Percentiles rank a stretch among this genome's conserved stretches.
These are phyloP conservation scores for Suillus spraguei DNA, from an alignment of 768 basidiomycete species.

Conservation along the genomic window DNA sequence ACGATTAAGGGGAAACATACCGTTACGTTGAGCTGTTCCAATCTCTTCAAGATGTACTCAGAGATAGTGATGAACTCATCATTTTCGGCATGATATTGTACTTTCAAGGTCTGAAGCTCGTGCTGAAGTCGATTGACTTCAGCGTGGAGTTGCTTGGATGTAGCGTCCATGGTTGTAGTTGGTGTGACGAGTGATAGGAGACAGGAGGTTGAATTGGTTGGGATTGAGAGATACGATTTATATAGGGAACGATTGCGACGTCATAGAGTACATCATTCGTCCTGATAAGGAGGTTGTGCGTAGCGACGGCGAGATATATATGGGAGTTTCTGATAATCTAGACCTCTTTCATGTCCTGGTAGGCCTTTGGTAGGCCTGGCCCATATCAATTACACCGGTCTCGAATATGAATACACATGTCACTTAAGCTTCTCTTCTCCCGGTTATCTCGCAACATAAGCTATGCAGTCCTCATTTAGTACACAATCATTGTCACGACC, in stretches of 20 bases:
- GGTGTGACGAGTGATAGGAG: not conserved
- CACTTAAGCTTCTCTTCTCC: no score
- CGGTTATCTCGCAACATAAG: no score
- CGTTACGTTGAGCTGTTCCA: constrained; percentile 65
- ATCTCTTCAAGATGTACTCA: constrained; percentile 61
- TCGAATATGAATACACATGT: no score
- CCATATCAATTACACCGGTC: no score
- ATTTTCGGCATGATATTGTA: constrained; percentile 17
- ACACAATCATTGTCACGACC: no score
- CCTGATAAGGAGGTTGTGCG: not conserved
- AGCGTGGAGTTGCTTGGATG: constrained; percentile 36
- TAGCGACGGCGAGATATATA: no score
- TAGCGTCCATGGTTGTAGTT: constrained; percentile 19
- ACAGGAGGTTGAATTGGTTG: not conserved
- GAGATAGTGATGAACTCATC: constrained; percentile 53
- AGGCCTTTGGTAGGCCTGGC: no score
- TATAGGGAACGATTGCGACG: not conserved
- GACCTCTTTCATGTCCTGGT: no score
- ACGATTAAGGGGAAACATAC: constrained; percentile 35
- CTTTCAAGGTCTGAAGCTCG: constrained; percentile 45
- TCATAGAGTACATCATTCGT: not conserved
- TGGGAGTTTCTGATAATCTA: no score
- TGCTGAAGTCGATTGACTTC: constrained; percentile 50
- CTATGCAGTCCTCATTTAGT: no score
- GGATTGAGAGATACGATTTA: not conserved